Percentiles rank a stretch among this genome's conserved stretches.
phyloP scores from a whole-genome alignment of 164 flowering plant species.

The Umbilicus rupestris region DNA sequence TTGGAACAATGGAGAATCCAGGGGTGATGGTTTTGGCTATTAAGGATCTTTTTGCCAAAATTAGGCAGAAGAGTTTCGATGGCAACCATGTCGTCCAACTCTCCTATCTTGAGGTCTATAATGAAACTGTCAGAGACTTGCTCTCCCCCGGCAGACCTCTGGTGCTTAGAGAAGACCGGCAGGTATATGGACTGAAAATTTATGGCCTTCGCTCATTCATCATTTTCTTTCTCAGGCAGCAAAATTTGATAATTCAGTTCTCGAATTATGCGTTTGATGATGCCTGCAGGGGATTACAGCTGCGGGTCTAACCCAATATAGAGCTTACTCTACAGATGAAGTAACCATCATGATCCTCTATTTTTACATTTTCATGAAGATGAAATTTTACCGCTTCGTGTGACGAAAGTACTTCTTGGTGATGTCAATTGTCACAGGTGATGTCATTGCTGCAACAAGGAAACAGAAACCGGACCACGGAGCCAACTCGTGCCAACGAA shows the following conservation, averaged over 20 bases:
- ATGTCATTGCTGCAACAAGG: constrained; percentile 90
- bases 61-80: constrained; percentile 75
- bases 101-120: constrained; percentile 90
- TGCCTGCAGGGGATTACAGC: constrained; percentile 68
- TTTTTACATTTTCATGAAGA: background rate
- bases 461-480: constrained; percentile 80
- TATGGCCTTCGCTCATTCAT: background rate
- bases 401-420: background rate
- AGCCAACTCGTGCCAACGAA: constrained; percentile 89
- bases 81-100: constrained; percentile 88
- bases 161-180: constrained; percentile 90
- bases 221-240: background rate
- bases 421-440: constrained; percentile 38
- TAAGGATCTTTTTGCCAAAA: constrained; percentile 72
- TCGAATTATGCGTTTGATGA: background rate
- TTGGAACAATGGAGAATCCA: constrained; percentile 79
- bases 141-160: constrained; percentile 90
- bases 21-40: constrained; percentile 98
- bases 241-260: background rate
- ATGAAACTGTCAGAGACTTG: constrained; percentile 85
- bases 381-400: background rate
- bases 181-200: constrained; percentile 22
- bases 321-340: constrained; percentile 90
- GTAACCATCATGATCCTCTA: constrained; percentile 21
- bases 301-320: constrained; percentile 83